Conservation (phyloP, 2,329 filamentous ascomycete genomes). For the Erysiphe neolycopersici region DNA sequence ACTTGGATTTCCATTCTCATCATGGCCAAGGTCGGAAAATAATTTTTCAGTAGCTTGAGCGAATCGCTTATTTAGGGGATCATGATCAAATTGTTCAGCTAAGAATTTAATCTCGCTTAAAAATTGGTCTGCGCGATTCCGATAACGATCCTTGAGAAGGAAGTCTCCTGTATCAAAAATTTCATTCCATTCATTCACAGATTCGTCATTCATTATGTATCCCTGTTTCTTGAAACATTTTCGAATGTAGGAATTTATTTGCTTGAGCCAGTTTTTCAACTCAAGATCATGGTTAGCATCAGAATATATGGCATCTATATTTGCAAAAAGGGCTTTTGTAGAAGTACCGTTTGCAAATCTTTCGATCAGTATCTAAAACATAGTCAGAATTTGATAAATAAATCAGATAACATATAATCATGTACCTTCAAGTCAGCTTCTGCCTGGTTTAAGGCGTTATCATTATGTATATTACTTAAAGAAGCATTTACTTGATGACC, state of each 20-base stretch:
- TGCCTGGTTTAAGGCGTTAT: conserved; percentile 37
- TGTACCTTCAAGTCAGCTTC: conserved; percentile 44
- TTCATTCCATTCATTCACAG: conserved; percentile 56
- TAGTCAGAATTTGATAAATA: conserved; percentile 14
- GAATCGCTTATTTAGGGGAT: conserved; percentile 66
- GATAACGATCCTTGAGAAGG: conserved; percentile 72
- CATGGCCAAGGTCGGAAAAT: conserved; percentile 73
- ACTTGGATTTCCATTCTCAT: conserved; percentile 52
- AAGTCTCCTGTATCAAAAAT: conserved; percentile 69
- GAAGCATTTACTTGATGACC: conserved; percentile 37
- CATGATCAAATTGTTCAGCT: conserved; percentile 65
- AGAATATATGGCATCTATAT: conserved; percentile 61
- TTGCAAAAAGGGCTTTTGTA: conserved; percentile 57
- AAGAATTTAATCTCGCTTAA: conserved; percentile 80
- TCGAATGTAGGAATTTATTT: conserved; percentile 50
- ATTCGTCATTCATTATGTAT: conserved; percentile 61
- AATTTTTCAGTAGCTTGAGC: conserved; percentile 51
- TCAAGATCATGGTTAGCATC: conserved; percentile 73
- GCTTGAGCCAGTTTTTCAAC: conserved; percentile 70
- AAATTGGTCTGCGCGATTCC: conserved; percentile 58
- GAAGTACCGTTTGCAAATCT: conserved; percentile 91
- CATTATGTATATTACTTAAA: conserved; percentile 43
- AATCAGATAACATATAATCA: not conserved
- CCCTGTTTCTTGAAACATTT: conserved; percentile 71
- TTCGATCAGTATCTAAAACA: conserved; percentile 47